Conservation (phyloP, 352 stramenopile genomes). For the Phytophthora foliorum region DNA sequence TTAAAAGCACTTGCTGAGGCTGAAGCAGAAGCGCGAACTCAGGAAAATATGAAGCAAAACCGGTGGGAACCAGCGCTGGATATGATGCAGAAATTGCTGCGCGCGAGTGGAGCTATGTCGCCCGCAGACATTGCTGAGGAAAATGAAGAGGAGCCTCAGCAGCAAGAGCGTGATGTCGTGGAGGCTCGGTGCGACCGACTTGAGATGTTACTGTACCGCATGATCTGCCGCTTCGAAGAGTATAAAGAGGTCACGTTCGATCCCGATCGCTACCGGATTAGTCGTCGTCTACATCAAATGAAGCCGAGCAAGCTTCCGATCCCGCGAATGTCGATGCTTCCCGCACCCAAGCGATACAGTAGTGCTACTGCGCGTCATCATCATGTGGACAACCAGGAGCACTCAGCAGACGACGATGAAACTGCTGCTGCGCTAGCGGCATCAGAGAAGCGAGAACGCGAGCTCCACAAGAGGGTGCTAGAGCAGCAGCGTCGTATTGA, state of each 20-base stretch:
- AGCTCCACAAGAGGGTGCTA: constrained; percentile 59
- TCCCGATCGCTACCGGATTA: constrained; percentile 44
- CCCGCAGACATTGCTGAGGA: constrained; percentile 49
- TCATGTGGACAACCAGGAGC: constrained; percentile 53
- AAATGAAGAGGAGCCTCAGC: constrained; percentile 36
- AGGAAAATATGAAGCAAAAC: constrained; percentile 62
- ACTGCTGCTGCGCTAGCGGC: constrained; percentile 25
- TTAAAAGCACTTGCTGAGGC: constrained; percentile 36
- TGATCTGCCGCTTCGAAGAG: constrained; percentile 89
- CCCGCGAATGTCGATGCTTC: constrained; percentile 54
- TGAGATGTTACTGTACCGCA: constrained; percentile 87
- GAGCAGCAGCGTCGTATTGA: constrained; percentile 46
- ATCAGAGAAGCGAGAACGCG: constrained; percentile 43
- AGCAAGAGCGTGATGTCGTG: constrained; percentile 47
- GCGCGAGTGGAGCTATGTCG: constrained; percentile 62
- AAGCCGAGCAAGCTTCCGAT: constrained; percentile 48
- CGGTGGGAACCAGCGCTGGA: constrained; percentile 84
- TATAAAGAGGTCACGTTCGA: constrained; percentile 79
- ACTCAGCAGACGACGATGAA: constrained; percentile 41
- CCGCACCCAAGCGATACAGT: constrained; percentile 56
- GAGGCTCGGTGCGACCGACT: constrained; percentile 73
- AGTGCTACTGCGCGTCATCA: constrained; percentile 41
- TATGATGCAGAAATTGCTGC: constrained; percentile 81
- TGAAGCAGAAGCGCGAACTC: constrained; percentile 29
- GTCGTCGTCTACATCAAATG: constrained; percentile 24